Conservation (phyloP, 2,329 filamentous ascomycete species). For the Alternaria tenuissima region DNA sequence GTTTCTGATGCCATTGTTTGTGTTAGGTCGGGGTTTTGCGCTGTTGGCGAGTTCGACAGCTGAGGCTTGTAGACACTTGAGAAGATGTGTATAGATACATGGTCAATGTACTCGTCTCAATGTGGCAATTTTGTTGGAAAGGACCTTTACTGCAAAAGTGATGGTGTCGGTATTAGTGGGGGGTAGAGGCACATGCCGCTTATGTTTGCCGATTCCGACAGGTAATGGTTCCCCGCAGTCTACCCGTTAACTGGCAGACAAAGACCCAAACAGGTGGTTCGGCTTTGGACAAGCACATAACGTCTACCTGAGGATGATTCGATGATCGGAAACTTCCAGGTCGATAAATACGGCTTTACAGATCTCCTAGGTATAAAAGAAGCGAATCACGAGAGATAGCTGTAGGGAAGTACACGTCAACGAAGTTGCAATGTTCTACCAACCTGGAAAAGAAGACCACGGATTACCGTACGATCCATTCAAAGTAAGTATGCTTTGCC, state of each 20-base stretch:
- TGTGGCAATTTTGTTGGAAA: conserved; percentile 2
- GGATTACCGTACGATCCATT: conserved; percentile 64
- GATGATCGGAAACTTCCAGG: neutral
- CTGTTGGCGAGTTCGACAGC: neutral
- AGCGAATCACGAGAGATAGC: neutral
- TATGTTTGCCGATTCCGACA: conserved; percentile 1
- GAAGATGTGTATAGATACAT: neutral
- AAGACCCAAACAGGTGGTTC: neutral
- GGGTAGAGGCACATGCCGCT: conserved; percentile 1
- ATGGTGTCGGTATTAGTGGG: neutral
- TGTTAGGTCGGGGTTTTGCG: neutral
- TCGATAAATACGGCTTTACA: neutral
- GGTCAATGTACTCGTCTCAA: neutral
- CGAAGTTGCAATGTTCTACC: conserved; percentile 58
- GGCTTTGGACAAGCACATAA: neutral
- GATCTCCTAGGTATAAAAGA: neutral
- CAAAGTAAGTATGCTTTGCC: conserved; percentile 52
- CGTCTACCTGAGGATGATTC: neutral
- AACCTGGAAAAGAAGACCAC: conserved; percentile 62
- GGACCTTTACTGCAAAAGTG: conserved; percentile 5
- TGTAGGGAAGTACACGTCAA: neutral
- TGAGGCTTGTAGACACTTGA: neutral
- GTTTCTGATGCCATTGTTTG: conserved; percentile 56
- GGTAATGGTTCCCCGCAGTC: conserved; percentile 12
- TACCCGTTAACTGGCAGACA: neutral